phyloP scores from a whole-genome alignment of 2,329 filamentous ascomycete genomes.

The Byssochlamys sp. region DNA sequence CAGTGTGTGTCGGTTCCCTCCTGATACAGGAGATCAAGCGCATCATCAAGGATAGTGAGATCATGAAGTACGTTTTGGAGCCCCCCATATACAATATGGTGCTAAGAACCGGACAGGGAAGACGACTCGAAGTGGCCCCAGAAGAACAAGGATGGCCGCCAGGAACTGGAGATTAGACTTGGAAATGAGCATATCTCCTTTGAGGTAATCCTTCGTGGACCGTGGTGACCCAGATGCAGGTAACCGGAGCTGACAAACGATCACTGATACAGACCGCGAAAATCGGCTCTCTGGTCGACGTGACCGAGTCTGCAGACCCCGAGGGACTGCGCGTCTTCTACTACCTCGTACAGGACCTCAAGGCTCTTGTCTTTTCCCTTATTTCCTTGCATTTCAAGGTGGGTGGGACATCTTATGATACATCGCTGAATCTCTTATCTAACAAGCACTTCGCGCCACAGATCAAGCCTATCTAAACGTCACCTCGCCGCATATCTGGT shows the following conservation, averaged over 20 bases:
- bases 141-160: slow-evolving; percentile 97
- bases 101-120: slow-evolving; percentile 52
- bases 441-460: slow-evolving; percentile 15
- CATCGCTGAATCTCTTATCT: background rate
- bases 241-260: background rate
- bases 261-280: slow-evolving; percentile 67
- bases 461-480: slow-evolving; percentile 44
- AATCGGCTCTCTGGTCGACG: slow-evolving; percentile 91
- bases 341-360: slow-evolving; percentile 94
- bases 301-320: slow-evolving; percentile 89
- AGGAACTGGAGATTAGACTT: slow-evolving; percentile 88
- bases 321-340: slow-evolving; percentile 96
- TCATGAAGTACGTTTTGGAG: slow-evolving; percentile 66
- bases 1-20: slow-evolving; percentile 90
- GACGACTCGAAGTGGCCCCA: slow-evolving; percentile 97
- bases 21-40: slow-evolving; percentile 91
- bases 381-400: slow-evolving; percentile 97
- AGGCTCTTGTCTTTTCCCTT: slow-evolving; percentile 89
- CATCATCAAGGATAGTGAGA: slow-evolving; percentile 94
- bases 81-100: background rate
- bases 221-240: background rate
- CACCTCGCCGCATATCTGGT: background rate
- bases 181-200: slow-evolving; percentile 96
- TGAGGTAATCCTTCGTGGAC: slow-evolving; percentile 52
- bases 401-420: slow-evolving; percentile 7